These are phyloP conservation scores for Orbilia ellipsospora DNA, from an alignment of 2,329 filamentous ascomycete genomes.

Conservation along the genomic window DNA sequence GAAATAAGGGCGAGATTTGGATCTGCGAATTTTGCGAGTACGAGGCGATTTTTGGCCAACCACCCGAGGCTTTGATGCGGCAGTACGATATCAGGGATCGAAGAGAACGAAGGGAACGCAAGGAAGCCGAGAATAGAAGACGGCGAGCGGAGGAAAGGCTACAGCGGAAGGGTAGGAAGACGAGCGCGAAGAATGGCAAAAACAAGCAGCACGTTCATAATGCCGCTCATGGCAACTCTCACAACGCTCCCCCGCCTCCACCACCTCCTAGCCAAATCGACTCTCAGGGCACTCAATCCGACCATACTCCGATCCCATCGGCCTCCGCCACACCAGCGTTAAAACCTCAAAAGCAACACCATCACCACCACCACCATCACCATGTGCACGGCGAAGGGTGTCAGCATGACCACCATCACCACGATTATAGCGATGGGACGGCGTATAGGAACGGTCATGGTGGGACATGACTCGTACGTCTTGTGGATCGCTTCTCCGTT, in stretches of 20 bases:
- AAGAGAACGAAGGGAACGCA: constrained; percentile 74
- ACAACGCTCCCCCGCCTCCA: constrained; percentile 49
- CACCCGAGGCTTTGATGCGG: constrained; percentile 83
- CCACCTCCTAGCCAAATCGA: constrained; percentile 57
- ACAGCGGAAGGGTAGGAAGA: constrained; percentile 87
- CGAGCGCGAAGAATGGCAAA: constrained; percentile 65
- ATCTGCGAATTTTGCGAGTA: constrained; percentile 99
- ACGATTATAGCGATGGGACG: constrained; percentile 32
- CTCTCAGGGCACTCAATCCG: constrained; percentile 59
- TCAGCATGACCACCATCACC: constrained; percentile 45
- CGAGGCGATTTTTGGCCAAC: constrained; percentile 90
- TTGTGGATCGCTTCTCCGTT: constrained; percentile 34
- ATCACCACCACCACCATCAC: constrained; percentile 57
- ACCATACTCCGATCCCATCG: constrained; percentile 58
- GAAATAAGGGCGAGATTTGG: constrained; percentile 77
- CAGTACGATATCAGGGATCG: constrained; percentile 96
- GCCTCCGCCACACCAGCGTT: constrained; percentile 56
- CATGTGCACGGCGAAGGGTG: constrained; percentile 48
- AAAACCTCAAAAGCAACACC: constrained; percentile 58
- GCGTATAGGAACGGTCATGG: constrained; percentile 39
- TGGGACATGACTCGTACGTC: constrained; percentile 37
- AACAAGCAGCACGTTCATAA: constrained; percentile 59
- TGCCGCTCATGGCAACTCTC: constrained; percentile 63
- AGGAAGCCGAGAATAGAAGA: constrained; percentile 81
- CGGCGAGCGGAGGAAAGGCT: constrained; percentile 84